Conservation (phyloP, 1,284 basidiomycete genomes). For the Cryptococcus deneoformans region DNA sequence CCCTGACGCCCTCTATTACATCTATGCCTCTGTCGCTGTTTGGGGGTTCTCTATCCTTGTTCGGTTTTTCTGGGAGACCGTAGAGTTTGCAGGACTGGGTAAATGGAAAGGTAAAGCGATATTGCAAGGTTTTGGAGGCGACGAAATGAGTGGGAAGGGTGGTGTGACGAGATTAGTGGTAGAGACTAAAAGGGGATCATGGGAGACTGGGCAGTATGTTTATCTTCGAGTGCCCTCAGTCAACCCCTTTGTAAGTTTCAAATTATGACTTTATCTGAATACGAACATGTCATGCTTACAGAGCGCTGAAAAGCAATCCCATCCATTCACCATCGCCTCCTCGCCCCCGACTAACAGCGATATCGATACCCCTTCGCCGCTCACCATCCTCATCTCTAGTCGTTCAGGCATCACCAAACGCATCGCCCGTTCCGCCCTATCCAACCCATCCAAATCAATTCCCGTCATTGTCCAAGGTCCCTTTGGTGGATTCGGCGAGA, state of each 20-base stretch:
- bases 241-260: conserved; percentile 4
- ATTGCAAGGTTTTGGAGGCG: background rate
- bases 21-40: conserved; percentile 3
- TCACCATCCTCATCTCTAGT: conserved; percentile 2
- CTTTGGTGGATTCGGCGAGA: conserved; percentile 1
- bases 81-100: background rate
- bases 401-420: conserved; percentile 2
- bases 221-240: conserved; percentile 2
- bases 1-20: background rate
- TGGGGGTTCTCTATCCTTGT: conserved; percentile 7
- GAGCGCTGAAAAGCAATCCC: background rate
- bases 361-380: background rate
- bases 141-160: background rate
- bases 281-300: background rate
- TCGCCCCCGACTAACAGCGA: background rate
- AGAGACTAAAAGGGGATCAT: background rate
- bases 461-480: conserved; percentile 5
- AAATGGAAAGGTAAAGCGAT: background rate
- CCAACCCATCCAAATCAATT: background rate
- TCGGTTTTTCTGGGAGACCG: background rate
- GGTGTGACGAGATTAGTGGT: conserved; percentile 3
- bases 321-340: conserved; percentile 1
- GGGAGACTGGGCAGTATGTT: conserved; percentile 2
- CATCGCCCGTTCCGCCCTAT: background rate
- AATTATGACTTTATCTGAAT: too few species aligned